Evolutionary conservation across 2,329 filamentous ascomycete species (phyloP).

Genomic region (Metarhizium guizhouense): DNA sequence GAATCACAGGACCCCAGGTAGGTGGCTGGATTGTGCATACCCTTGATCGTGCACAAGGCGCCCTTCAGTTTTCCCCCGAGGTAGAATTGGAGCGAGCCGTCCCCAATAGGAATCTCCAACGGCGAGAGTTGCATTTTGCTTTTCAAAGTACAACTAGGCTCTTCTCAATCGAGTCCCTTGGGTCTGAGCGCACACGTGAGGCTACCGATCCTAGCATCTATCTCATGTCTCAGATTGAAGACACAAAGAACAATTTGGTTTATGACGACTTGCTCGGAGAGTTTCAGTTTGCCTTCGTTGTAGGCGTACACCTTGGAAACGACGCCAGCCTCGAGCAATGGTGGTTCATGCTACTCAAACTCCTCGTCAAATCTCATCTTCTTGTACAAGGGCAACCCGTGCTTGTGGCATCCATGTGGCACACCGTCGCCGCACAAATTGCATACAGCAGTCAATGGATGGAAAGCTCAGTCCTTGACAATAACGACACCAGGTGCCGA

Average conservation of each 20-base stretch:
- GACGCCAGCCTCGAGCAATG: slow-evolving; percentile 53
- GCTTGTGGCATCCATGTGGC: slow-evolving; percentile 38
- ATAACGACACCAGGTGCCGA: slow-evolving; percentile 19
- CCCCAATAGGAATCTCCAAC: slow-evolving; percentile 20
- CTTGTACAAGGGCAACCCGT: slow-evolving; percentile 33
- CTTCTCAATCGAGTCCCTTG: slow-evolving; percentile 29
- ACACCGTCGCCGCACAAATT: slow-evolving; percentile 45
- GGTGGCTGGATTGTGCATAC: slow-evolving; percentile 45
- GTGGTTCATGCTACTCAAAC: slow-evolving; percentile 44
- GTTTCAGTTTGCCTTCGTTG: slow-evolving; percentile 50
- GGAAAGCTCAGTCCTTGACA: slow-evolving; percentile 34
- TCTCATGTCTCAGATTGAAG: slow-evolving; percentile 31
- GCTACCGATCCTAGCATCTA: slow-evolving; percentile 40
- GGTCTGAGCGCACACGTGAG: slow-evolving; percentile 31
- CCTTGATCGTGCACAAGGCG: slow-evolving; percentile 39
- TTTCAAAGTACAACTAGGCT: slow-evolving; percentile 34
- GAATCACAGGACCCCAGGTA: slow-evolving; percentile 33
- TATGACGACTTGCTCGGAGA: slow-evolving; percentile 46
- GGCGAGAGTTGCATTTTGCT: slow-evolving; percentile 37
- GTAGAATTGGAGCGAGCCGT: slow-evolving; percentile 31
- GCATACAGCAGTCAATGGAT: slow-evolving; percentile 41
- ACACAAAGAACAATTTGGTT: slow-evolving; percentile 12
- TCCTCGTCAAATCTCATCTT: slow-evolving; percentile 41
- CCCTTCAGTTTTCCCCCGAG: slow-evolving; percentile 27
- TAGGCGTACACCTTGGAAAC: slow-evolving; percentile 49